Evolutionary conservation across 129 eudicot genomes (phyloP).

Genomic region (Pseudognaphalium luteoalbum): DNA sequence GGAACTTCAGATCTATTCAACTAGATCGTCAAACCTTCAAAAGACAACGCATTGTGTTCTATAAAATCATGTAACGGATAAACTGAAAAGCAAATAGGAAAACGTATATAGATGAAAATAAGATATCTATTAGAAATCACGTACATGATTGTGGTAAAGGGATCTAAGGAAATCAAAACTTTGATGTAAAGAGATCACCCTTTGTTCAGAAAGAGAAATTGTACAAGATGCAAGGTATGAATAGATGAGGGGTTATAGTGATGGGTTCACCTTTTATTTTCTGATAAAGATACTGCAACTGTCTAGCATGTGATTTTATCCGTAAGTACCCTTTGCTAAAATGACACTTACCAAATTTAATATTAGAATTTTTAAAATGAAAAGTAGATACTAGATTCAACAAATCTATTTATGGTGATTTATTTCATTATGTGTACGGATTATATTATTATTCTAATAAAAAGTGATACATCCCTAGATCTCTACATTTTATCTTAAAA

Average conservation of each 20-base stretch:
- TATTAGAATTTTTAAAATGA: too few relatives aligned
- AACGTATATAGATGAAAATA: too few relatives aligned
- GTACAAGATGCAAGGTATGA: slow-evolving; percentile 11
- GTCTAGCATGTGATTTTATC: slow-evolving; percentile 27
- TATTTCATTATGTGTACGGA: not conserved
- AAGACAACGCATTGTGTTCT: not conserved
- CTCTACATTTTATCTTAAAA: too few relatives aligned
- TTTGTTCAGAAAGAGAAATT: not conserved
- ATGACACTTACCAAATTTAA: not conserved
- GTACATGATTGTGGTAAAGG: not conserved
- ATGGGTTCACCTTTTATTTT: slow-evolving; percentile 23
- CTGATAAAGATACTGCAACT: slow-evolving; percentile 31
- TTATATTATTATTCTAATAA: too few relatives aligned
- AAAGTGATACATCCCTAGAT: too few relatives aligned
- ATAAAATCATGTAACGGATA: not conserved
- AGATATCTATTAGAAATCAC: too few relatives aligned
- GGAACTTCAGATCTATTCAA: not conserved
- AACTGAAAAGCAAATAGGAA: not conserved
- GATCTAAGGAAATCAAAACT: not conserved
- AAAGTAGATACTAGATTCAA: too few relatives aligned
- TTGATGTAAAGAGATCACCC: not conserved
- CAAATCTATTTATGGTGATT: not conserved
- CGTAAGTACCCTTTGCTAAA: slow-evolving; percentile 22
- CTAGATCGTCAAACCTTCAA: too few relatives aligned
- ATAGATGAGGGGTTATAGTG: slow-evolving; percentile 3